phyloP scores from a whole-genome alignment of 1,284 basidiomycete genomes.

The Rhodotorula sp. region DNA sequence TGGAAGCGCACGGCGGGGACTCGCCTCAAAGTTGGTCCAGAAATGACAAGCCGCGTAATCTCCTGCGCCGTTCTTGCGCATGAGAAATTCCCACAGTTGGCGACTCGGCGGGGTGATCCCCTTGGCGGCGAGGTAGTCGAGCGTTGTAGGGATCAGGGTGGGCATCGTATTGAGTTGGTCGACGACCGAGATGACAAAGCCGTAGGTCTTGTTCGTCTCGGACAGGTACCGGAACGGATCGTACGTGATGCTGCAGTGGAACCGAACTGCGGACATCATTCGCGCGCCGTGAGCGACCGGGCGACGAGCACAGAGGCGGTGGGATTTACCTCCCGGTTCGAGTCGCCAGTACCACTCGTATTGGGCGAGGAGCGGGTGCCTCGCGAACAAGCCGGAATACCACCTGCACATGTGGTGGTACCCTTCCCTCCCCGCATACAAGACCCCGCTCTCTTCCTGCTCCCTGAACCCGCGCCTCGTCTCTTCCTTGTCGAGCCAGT shows the following conservation, averaged over 20 bases:
- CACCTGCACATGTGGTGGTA: constrained; percentile 45
- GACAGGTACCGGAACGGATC: constrained; percentile 49
- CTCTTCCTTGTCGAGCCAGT: constrained; percentile 29
- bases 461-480: constrained; percentile 29
- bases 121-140: constrained; percentile 45
- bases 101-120: constrained; percentile 38
- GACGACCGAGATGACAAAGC: constrained; percentile 50
- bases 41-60: constrained; percentile 48
- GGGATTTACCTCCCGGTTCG: constrained; percentile 48
- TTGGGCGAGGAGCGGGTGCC: constrained; percentile 40
- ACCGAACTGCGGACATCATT: constrained; percentile 38
- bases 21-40: constrained; percentile 48
- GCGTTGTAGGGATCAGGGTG: constrained; percentile 47
- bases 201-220: constrained; percentile 46
- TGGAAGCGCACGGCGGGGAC: too few species aligned
- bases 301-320: background rate
- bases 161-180: constrained; percentile 49
- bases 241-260: constrained; percentile 50
- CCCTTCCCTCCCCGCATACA: constrained; percentile 43
- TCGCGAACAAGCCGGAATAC: constrained; percentile 42
- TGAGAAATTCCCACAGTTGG: constrained; percentile 47
- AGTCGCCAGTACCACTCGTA: constrained; percentile 53
- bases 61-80: constrained; percentile 36
- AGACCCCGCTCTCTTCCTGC: constrained; percentile 38
- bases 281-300: background rate